Conservation (phyloP, 768 basidiomycete species). For the Galerina marginata region DNA sequence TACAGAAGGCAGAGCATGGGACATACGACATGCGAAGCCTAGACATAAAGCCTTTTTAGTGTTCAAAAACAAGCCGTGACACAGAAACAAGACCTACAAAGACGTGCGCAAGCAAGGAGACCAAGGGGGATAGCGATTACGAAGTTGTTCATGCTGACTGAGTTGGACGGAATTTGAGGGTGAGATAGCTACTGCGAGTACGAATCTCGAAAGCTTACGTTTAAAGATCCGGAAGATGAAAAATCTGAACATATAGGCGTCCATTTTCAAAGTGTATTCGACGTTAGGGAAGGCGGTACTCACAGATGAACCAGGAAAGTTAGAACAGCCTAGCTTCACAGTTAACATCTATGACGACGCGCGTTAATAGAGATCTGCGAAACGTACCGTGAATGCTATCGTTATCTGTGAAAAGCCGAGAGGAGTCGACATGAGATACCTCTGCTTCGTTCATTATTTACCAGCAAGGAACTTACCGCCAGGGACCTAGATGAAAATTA, state of each 20-base stretch:
- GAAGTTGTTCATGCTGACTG: constrained; percentile 42
- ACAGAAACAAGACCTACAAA: background rate
- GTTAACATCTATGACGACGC: background rate
- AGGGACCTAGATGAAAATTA: constrained; percentile 35
- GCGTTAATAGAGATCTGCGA: background rate
- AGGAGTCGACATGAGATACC: background rate
- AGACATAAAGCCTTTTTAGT: background rate
- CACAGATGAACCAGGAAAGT: constrained; percentile 60
- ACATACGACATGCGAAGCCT: constrained; percentile 12
- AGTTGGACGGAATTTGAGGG: background rate
- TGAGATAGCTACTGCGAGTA: background rate
- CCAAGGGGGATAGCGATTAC: constrained; percentile 37
- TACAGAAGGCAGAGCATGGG: background rate
- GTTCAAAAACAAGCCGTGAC: background rate
- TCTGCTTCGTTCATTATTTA: too few relatives aligned
- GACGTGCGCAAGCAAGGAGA: background rate
- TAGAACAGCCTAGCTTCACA: constrained; percentile 32
- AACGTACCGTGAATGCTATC: constrained; percentile 37
- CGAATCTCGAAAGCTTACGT: constrained; percentile 28
- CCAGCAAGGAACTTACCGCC: constrained; percentile 33
- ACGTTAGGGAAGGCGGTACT: constrained; percentile 2
- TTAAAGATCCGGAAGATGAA: constrained; percentile 47
- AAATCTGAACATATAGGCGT: constrained; percentile 13
- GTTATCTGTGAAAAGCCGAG: constrained; percentile 26
- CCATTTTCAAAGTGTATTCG: background rate